These are phyloP conservation scores for Blumeriella jaapii DNA, from an alignment of 2,329 filamentous ascomycete species.

Conservation along the genomic window DNA sequence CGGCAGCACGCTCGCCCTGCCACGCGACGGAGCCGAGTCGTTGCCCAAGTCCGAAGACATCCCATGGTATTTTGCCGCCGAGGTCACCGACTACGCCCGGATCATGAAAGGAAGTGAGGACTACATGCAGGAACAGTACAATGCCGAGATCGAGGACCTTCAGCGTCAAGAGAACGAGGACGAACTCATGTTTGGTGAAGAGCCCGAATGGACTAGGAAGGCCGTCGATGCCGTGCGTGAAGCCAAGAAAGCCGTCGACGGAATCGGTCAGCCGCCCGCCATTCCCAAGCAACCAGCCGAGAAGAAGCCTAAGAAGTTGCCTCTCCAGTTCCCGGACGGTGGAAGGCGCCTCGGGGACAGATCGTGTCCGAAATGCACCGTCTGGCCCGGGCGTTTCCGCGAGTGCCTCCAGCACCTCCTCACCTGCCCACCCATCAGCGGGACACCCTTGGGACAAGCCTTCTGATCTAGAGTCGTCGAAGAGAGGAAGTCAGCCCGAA, in stretches of 20 bases:
- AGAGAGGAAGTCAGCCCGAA: slow-evolving; percentile 5
- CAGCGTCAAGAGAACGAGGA: slow-evolving; percentile 74
- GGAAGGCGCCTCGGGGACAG: slow-evolving; percentile 39
- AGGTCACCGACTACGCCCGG: slow-evolving; percentile 86
- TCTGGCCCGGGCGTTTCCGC: slow-evolving; percentile 31
- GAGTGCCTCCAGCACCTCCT: slow-evolving; percentile 11
- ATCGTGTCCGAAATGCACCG: slow-evolving; percentile 35
- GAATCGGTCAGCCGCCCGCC: slow-evolving; percentile 53
- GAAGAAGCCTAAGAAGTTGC: slow-evolving; percentile 34
- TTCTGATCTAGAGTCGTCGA: too few relatives aligned
- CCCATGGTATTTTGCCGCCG: slow-evolving; percentile 90
- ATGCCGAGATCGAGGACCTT: slow-evolving; percentile 66
- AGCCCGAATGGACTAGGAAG: slow-evolving; percentile 83
- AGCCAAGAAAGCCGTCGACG: slow-evolving; percentile 62
- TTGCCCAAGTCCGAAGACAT: slow-evolving; percentile 62
- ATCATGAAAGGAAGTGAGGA: slow-evolving; percentile 89
- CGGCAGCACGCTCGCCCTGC: slow-evolving; percentile 76
- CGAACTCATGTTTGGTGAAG: slow-evolving; percentile 82
- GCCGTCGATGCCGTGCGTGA: slow-evolving; percentile 65
- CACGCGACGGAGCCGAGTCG: slow-evolving; percentile 63
- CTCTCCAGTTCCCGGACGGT: slow-evolving; percentile 37
- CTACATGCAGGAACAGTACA: slow-evolving; percentile 75
- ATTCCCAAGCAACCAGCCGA: slow-evolving; percentile 38
- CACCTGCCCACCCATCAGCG: too few relatives aligned
- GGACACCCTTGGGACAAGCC: too few relatives aligned